These are phyloP conservation scores for Strobilomyces echinocephalus DNA, from an alignment of 768 basidiomycete genomes.

Conservation along the genomic window DNA sequence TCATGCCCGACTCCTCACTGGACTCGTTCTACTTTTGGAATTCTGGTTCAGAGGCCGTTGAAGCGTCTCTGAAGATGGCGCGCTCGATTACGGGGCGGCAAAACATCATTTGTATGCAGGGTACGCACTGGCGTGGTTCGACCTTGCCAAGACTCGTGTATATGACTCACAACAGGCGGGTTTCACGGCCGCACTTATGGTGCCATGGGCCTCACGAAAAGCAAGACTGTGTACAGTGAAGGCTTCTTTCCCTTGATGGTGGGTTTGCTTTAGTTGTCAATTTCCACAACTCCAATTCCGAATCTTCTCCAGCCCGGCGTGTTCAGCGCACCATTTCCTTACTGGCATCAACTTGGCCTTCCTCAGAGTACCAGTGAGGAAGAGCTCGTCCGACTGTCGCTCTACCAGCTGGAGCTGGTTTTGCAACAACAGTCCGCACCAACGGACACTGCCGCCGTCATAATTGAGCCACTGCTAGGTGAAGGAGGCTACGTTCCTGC, in stretches of 20 bases:
- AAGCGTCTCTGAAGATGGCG: constrained; percentile 86
- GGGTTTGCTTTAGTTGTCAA: constrained; percentile 16
- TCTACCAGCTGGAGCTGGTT: constrained; percentile 80
- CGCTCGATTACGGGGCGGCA: constrained; percentile 72
- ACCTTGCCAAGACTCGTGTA: background rate
- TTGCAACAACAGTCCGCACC: constrained; percentile 78
- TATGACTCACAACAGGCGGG: constrained; percentile 41
- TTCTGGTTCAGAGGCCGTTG: constrained; percentile 91
- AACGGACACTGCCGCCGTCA: constrained; percentile 84
- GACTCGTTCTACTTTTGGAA: constrained; percentile 98
- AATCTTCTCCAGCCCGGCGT: constrained; percentile 63
- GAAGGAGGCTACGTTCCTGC: constrained; percentile 96
- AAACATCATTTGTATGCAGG: constrained; percentile 91
- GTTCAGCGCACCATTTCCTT: constrained; percentile 80
- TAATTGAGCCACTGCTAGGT: constrained; percentile 90
- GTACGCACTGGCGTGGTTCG: constrained; percentile 28
- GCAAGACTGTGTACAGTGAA: constrained; percentile 87
- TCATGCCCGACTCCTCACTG: constrained; percentile 87
- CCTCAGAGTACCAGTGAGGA: constrained; percentile 50
- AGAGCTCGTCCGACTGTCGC: constrained; percentile 55
- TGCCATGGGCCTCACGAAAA: constrained; percentile 89
- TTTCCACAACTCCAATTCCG: background rate
- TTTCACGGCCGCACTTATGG: constrained; percentile 95
- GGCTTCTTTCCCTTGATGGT: constrained; percentile 83
- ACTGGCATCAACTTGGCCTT: constrained; percentile 81